These are phyloP conservation scores for Mentha longifolia DNA, from an alignment of 257 asterid genomes.

Conservation along the genomic window DNA sequence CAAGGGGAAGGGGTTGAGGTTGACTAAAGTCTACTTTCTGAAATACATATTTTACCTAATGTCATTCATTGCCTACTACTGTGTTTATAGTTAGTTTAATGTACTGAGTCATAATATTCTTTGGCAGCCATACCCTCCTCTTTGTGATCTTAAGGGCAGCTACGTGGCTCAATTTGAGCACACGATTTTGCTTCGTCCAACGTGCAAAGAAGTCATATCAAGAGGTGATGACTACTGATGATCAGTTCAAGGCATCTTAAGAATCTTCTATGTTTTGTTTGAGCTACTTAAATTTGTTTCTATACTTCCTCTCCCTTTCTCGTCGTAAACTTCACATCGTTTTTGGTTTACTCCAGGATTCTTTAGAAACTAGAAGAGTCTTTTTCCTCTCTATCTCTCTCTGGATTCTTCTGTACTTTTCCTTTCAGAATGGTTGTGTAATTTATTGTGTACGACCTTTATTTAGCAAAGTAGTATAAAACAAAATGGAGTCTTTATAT, in stretches of 20 bases:
- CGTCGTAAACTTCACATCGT: not conserved
- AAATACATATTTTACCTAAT: not conserved
- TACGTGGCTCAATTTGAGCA: constrained; percentile 96
- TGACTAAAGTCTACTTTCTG: not conserved
- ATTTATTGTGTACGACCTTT: not conserved
- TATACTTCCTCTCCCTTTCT: not conserved
- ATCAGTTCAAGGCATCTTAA: not conserved
- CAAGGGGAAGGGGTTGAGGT: not conserved
- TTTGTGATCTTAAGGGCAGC: constrained; percentile 92
- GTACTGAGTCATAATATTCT: constrained; percentile 22
- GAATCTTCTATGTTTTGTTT: not conserved
- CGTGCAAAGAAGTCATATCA: constrained; percentile 97
- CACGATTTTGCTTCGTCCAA: constrained; percentile 97
- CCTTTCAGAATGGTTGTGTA: not conserved
- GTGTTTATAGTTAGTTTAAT: not conserved
- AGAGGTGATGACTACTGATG: constrained; percentile 94
- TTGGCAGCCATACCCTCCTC: constrained; percentile 93
- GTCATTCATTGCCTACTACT: not conserved
- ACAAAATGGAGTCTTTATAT: not conserved
- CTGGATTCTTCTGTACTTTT: not conserved
- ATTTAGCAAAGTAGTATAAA: not conserved
- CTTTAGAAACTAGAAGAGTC: too few species aligned
- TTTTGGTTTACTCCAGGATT: too few species aligned
- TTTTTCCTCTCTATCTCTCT: not conserved
- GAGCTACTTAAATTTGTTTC: not conserved